Evolutionary conservation across 1,284 basidiomycete genomes (phyloP), one percentile per base, ranked within the genome.

Genomic region (Fomes fomentarius): DNA sequence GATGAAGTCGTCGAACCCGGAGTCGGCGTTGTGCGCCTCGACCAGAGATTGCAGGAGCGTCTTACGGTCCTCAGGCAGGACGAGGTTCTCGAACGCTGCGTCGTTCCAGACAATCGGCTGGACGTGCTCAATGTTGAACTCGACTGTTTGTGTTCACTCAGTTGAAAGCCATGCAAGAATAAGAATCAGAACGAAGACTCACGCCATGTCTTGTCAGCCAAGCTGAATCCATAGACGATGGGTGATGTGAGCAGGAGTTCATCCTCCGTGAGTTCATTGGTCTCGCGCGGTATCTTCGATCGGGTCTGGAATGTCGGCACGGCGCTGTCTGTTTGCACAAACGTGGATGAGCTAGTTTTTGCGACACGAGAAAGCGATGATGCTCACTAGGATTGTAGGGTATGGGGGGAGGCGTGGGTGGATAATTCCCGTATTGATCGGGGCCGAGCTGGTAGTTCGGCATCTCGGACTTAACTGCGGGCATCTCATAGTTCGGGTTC

Each of bases 1-100:
- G 60, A 84, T 79, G 62, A 85, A 84, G 61, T 84, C 83, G 54
- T 84, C 82, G 59, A 84, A 82, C 9, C 76, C 75, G 3, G 78
- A 62, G 50, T 78, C 76, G 4, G 70, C 67, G 63, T 78, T 76
- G 62, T 85, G 83, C 0, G 81, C 77, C 58, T 83, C 81, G 11
- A 84, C 77, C 3, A 85, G 76, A 0, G 82, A 81, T 38, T 77
- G 77, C 9, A 85, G 71, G 6, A 84, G 75, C 3, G 72, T 68
- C 70, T 84, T 85, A 37, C 78, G 74, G 24, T 72, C 75, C 0
- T 68, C 57, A 0, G 80, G 79, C 19, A 85, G 75, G 5, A 84
- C 82, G 26, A 86, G 76, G 56, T 81, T 80, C 5, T 69, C 64
- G 67, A 84, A 85, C 1, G 83, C 79, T 37, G 82, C 77, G 24